Conservation (phyloP, 2,329 filamentous ascomycete genomes). For the Calonectria naviculata region DNA sequence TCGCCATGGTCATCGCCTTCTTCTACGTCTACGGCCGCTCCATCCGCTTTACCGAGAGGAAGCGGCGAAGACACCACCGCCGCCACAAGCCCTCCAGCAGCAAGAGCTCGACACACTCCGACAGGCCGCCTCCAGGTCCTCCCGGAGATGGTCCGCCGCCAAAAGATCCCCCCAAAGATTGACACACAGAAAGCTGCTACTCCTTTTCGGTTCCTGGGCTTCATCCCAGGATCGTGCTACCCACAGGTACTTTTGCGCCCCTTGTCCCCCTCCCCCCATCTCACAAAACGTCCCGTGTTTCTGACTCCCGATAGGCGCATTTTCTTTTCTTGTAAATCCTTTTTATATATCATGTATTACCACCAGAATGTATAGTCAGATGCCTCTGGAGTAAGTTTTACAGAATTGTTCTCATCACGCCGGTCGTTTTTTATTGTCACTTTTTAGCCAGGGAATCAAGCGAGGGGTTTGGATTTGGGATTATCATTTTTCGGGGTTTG, state of each 20-base stretch:
- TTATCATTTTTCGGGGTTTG: neutral
- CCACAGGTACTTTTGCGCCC: neutral
- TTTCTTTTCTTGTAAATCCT: slow-evolving; percentile 22
- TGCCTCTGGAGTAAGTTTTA: neutral
- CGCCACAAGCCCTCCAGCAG: slow-evolving; percentile 43
- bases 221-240: neutral
- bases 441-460: neutral
- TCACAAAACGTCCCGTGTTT: neutral
- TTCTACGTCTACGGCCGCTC: slow-evolving; percentile 53
- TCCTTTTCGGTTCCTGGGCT: neutral
- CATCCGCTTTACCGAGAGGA: slow-evolving; percentile 47
- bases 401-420: neutral
- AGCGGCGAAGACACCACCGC: slow-evolving; percentile 30
- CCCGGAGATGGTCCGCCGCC: slow-evolving; percentile 1
- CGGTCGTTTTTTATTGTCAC: neutral
- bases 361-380: neutral
- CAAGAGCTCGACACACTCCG: slow-evolving; percentile 47
- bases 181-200: neutral
- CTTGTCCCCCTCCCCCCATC: neutral
- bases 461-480: neutral
- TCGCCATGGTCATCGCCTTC: slow-evolving; percentile 51
- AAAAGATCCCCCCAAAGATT: slow-evolving; percentile 27
- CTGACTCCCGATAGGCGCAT: neutral
- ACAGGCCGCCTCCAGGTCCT: slow-evolving; percentile 24
- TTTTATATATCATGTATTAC: slow-evolving; percentile 21